Evolutionary conservation across 495 filamentous ascomycete genomes (phyloP).

Genomic region (Astrothelium macrocarpum): DNA sequence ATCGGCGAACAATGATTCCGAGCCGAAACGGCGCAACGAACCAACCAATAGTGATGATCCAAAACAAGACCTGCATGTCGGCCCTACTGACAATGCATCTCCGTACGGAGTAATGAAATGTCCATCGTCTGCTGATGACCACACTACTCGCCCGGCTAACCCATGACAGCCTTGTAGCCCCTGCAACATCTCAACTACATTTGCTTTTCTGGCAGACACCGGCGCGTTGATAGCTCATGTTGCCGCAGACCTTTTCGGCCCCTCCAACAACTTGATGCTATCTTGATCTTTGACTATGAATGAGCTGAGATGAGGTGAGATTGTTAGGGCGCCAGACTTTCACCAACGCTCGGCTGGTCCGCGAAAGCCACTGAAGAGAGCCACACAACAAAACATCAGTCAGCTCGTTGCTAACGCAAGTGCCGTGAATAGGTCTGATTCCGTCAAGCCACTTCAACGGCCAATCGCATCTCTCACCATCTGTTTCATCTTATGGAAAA

Average conservation of each 20-base stretch:
- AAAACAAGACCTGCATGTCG: not conserved
- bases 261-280: not conserved
- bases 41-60: not conserved
- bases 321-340: not conserved
- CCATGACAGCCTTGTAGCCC: not conserved
- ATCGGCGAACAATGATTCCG: not conserved
- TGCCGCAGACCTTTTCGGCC: not conserved
- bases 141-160: not conserved
- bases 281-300: not conserved
- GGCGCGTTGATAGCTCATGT: not conserved
- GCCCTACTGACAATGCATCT: not conserved
- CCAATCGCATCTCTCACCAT: not conserved
- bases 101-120: not conserved
- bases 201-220: not conserved
- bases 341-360: not conserved
- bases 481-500: conserved; percentile 52
- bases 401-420: conserved; percentile 8
- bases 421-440: not conserved
- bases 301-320: not conserved
- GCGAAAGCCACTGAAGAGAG: not conserved
- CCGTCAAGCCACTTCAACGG: not conserved
- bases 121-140: not conserved
- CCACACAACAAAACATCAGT: conserved; percentile 6
- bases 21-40: not conserved
- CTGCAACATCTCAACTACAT: not conserved